Conservation (phyloP, 1,284 basidiomycete species). For the Amylostereum areolatum region DNA sequence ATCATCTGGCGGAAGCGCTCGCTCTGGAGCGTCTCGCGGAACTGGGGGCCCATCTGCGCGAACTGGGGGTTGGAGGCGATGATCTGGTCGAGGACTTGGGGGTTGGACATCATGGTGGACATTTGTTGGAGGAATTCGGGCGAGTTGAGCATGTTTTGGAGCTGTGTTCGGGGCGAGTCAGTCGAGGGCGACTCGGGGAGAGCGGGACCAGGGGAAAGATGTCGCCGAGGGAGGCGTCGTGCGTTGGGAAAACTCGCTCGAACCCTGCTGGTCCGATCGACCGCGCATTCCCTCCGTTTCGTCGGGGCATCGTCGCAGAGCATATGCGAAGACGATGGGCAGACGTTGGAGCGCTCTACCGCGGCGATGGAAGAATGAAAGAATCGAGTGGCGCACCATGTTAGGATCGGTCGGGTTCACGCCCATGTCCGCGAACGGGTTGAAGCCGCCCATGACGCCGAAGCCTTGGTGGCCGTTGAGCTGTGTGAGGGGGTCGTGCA, state of each 20-base stretch:
- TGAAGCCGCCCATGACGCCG: constrained; percentile 77
- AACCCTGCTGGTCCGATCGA: too few relatives aligned
- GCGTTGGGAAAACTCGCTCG: too few relatives aligned
- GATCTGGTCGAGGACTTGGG: constrained; percentile 79
- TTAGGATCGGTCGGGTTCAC: constrained; percentile 86
- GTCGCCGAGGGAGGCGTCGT: too few relatives aligned
- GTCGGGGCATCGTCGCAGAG: too few relatives aligned
- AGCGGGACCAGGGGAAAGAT: too few relatives aligned
- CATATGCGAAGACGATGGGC: too few relatives aligned
- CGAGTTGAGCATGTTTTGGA: constrained; percentile 79
- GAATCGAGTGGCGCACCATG: constrained; percentile 59
- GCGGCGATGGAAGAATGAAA: too few relatives aligned
- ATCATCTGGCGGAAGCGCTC: constrained; percentile 81
- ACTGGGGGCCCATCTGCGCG: constrained; percentile 71
- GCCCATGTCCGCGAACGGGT: constrained; percentile 85
- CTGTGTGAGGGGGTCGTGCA: constrained; percentile 70
- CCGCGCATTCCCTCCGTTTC: too few relatives aligned
- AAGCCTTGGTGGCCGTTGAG: constrained; percentile 68
- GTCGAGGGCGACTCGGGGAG: too few relatives aligned
- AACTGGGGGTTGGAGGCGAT: constrained; percentile 81
- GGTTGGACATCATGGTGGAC: constrained; percentile 71
- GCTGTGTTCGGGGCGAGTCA: too few relatives aligned
- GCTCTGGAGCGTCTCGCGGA: constrained; percentile 74
- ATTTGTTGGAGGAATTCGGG: constrained; percentile 78
- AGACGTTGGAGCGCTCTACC: too few relatives aligned